Percentiles rank a stretch among this genome's conserved stretches.
These are phyloP conservation scores for Trichophyton mentagrophytes DNA, from an alignment of 2,329 filamentous ascomycete species.

Conservation along the genomic window DNA sequence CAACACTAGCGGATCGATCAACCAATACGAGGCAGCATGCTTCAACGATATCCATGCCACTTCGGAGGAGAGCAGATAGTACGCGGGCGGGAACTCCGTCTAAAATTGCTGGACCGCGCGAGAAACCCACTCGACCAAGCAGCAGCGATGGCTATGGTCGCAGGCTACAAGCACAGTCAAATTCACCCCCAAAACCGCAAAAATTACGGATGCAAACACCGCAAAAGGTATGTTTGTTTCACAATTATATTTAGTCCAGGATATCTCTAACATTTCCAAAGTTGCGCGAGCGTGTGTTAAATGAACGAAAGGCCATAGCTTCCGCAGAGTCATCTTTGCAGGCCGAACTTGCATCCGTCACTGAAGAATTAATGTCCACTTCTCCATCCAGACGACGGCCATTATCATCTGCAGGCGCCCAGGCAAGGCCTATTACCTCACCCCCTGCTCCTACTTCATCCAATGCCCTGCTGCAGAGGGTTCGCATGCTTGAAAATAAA, in stretches of 20 bases:
- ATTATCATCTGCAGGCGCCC: constrained; percentile 23
- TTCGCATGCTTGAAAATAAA: constrained; percentile 55
- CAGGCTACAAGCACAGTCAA: constrained; percentile 37
- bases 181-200: constrained; percentile 58
- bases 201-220: constrained; percentile 56
- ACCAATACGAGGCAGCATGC: constrained; percentile 23
- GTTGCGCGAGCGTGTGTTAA: constrained; percentile 68
- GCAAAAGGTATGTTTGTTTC: constrained; percentile 36
- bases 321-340: constrained; percentile 57
- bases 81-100: constrained; percentile 3
- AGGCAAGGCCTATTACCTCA: constrained; percentile 19
- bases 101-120: neutral
- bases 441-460: constrained; percentile 14
- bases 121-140: neutral
- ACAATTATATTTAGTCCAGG: constrained; percentile 4
- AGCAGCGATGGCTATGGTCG: constrained; percentile 4
- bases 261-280: constrained; percentile 15
- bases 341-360: constrained; percentile 65
- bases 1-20: constrained; percentile 22
- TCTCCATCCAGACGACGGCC: constrained; percentile 16
- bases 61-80: constrained; percentile 33
- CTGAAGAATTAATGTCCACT: constrained; percentile 58
- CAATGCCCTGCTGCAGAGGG: constrained; percentile 32
- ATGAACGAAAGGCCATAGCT: constrained; percentile 62
- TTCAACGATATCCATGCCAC: constrained; percentile 23